Conservation (phyloP, 768 basidiomycete species). For the Serendipita sp. region DNA sequence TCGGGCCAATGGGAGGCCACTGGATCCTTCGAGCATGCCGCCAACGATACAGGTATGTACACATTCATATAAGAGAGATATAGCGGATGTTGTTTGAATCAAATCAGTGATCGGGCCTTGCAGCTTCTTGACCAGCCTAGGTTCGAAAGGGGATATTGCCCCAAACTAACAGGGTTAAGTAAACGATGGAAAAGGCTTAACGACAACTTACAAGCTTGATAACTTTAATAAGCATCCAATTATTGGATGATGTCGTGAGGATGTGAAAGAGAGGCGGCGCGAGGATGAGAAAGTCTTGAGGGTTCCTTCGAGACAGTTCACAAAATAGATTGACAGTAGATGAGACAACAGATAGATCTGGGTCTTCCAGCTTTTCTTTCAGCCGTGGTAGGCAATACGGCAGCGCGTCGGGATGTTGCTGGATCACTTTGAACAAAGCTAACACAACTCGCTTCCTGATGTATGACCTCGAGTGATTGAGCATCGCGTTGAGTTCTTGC, state of each 20-base stretch:
- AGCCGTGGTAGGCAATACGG: slow-evolving; percentile 48
- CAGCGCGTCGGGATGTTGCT: slow-evolving; percentile 67
- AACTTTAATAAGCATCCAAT: slow-evolving; percentile 99
- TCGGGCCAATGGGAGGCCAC: slow-evolving; percentile 62
- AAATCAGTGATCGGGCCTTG: slow-evolving; percentile 88
- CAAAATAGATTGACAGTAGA: slow-evolving; percentile 89
- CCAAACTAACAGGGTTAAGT: slow-evolving; percentile 50
- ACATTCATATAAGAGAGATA: slow-evolving; percentile 93
- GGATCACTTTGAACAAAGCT: slow-evolving; percentile 61
- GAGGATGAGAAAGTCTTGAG: slow-evolving; percentile 63
- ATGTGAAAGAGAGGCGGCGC: slow-evolving; percentile 90
- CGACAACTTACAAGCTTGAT: slow-evolving; percentile 63
- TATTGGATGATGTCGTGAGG: slow-evolving; percentile 85
- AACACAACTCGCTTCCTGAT: slow-evolving; percentile 86
- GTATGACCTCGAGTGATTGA: slow-evolving; percentile 74
- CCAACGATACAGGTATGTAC: slow-evolving; percentile 97
- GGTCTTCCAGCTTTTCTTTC: slow-evolving; percentile 65
- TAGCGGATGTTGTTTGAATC: slow-evolving; percentile 88
- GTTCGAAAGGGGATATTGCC: slow-evolving; percentile 77
- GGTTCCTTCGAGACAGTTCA: slow-evolving; percentile 70
- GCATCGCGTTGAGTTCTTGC: slow-evolving; percentile 67
- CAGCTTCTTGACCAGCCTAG: slow-evolving; percentile 84
- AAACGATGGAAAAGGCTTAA: not conserved
- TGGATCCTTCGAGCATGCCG: slow-evolving; percentile 72
- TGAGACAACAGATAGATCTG: slow-evolving; percentile 72